Evolutionary conservation across 495 filamentous ascomycete species (phyloP), one percentile per base, ranked within the genome.

Genomic region (Halenospora varia): DNA sequence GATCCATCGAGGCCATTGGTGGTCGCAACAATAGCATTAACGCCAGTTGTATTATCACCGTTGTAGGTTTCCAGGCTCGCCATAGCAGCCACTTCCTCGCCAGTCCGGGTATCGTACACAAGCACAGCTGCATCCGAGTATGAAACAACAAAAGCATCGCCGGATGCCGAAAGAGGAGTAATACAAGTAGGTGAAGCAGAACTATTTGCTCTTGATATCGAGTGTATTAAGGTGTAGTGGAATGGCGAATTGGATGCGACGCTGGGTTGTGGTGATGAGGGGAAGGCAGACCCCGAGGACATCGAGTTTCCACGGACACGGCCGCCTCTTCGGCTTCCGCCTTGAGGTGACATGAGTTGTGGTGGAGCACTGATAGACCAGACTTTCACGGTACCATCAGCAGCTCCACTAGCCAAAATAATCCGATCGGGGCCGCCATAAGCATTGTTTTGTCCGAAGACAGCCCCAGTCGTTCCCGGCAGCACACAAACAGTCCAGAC

Each of bases 311-410:
- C 90, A 55, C 94, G 79, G 20, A 92, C 82, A 63, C 89, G 89
- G 50, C 91, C 90, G 51, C 83, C 83, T 48, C 85, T 84, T 52
- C 85, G 71, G 25, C 83, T 80, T 4, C 70, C 75, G 0, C 70
- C 59, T 47, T 70, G 69, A 20, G 73, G 71, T 10, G 90, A 89
- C 0, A 85, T 83, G 20, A 89, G 73, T 62, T 92, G 88, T 10
- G 93, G 92, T 18, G 94, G 93, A n/a, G 89, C 84, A 66, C 88
- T 96, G 51, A 97, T 84, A 22, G 92, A 89, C 94, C 94, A 98
- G 42, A 98, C 82, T 68, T 96, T 88, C 20, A 98, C 85, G 10
- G 83, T 87, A 13, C 94, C 95, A 72, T 98, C 94, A 10, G 95
- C 92, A 2, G 88, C 86, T 23, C 95, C 94, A 15, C 90, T 95